These are phyloP conservation scores for Calonectria crousiana DNA, from an alignment of 2,329 filamentous ascomycete species.

Conservation along the genomic window DNA sequence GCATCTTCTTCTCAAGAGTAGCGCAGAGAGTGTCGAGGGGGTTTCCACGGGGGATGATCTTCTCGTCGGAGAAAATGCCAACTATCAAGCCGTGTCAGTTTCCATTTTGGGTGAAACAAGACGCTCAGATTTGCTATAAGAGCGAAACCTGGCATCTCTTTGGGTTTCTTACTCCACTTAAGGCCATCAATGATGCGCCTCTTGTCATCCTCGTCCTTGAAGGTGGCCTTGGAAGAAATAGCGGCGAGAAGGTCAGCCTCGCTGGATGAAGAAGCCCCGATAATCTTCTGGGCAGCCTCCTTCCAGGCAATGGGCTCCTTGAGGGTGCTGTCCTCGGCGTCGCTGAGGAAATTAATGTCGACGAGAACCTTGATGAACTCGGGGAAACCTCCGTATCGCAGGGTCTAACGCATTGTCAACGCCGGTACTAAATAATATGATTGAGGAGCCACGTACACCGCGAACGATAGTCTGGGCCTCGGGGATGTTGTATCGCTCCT, in stretches of 20 bases:
- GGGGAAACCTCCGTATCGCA: slow-evolving; percentile 91
- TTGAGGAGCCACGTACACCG: slow-evolving; percentile 48
- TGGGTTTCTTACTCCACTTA: slow-evolving; percentile 64
- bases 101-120: background rate
- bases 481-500: slow-evolving; percentile 90
- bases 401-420: slow-evolving; percentile 58
- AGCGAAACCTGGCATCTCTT: background rate
- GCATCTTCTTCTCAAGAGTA: slow-evolving; percentile 72
- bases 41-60: slow-evolving; percentile 71
- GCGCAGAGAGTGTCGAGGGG: slow-evolving; percentile 80
- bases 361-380: slow-evolving; percentile 90
- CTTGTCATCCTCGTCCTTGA: slow-evolving; percentile 67
- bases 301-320: slow-evolving; percentile 82
- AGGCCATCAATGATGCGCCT: slow-evolving; percentile 78
- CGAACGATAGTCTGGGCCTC: slow-evolving; percentile 92
- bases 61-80: slow-evolving; percentile 64
- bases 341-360: slow-evolving; percentile 88
- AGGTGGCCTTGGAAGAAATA: slow-evolving; percentile 69
- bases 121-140: background rate
- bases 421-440: background rate
- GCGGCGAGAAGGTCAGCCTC: slow-evolving; percentile 79
- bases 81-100: slow-evolving; percentile 63
- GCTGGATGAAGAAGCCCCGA: slow-evolving; percentile 74
- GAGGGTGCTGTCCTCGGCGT: slow-evolving; percentile 74
- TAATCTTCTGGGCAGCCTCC: slow-evolving; percentile 82